Evolutionary conservation across 257 asterid genomes (phyloP), one percentile per base, ranked within the genome.

Genomic region (Plectranthus barbatus): DNA sequence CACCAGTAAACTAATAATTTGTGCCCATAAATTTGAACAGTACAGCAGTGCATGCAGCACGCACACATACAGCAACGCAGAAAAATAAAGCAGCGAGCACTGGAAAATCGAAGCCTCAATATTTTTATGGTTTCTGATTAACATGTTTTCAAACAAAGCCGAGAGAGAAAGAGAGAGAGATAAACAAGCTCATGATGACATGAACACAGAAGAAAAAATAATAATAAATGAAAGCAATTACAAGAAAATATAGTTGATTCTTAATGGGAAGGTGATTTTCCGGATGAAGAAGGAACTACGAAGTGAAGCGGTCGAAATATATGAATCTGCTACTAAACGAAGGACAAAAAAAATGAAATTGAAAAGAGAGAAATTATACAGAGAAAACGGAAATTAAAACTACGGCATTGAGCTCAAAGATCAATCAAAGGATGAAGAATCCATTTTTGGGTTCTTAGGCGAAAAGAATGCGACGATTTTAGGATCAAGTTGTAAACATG

Each of bases 1-100:
- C 18, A 51, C 58, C 69, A 6, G 29, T 29, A 50, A 45, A 66
- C 62, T 69, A 67, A 70, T 66, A 31, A 59, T 3, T 31, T 57
- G 34, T 29, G 39, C 61, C 65, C 66, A 60, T 0, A 13, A 13
- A 9, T 5, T 52, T 46, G 34, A 47, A 75, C 72, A 36, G 73
- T 9, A 58, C 55, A 15, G 41, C 46, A 9, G 54, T 63, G 45
- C 73, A 72, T 64, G 78, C 78, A 77, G 79, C 76, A 73, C 50
- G 54, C 52, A 49, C 29, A 15, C 45, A 49, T 6, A 31, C 47
- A 13, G 1, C 29, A 29, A 12, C 39, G 36, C 1, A 14, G 0
- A 20, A 21, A 57, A 55, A 21, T 50, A 74, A 64, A 24, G 77
- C 44, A 9, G 44, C 36, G 9, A 33, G 60, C 46, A 14, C 72